phyloP scores from a whole-genome alignment of 129 eudicot genomes.

The Chrysanthemum makinoi region DNA sequence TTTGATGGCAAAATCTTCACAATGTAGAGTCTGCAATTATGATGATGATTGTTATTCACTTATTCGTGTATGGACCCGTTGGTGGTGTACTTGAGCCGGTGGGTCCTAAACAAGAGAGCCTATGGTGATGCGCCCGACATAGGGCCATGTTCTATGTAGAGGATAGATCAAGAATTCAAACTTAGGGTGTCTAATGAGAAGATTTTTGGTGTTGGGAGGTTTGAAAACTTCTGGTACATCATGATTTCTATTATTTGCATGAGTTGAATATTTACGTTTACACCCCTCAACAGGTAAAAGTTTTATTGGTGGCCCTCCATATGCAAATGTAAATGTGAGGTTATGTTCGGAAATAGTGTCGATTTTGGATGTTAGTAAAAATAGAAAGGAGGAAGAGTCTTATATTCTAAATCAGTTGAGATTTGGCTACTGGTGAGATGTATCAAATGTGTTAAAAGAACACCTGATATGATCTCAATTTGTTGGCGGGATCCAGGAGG shows the following conservation, averaged over 20 bases:
- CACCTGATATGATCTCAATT: neutral
- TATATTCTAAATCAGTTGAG: neutral
- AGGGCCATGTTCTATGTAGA: neutral
- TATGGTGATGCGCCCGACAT: neutral
- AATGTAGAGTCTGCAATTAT: neutral
- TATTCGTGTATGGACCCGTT: neutral
- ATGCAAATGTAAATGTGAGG: too few species aligned
- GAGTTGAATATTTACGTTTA: neutral
- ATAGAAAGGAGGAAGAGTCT: neutral
- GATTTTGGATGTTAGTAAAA: neutral
- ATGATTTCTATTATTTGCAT: neutral
- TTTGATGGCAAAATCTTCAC: neutral
- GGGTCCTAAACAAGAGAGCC: constrained; percentile 11
- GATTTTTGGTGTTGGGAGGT: constrained; percentile 10
- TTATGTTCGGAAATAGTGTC: neutral
- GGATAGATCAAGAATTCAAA: neutral
- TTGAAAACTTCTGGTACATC: neutral
- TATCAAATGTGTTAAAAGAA: neutral
- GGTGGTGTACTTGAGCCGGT: neutral
- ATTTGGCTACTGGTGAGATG: neutral
- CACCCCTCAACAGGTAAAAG: neutral
- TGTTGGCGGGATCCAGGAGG: too few species aligned
- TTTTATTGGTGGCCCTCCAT: neutral
- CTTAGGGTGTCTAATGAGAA: neutral
- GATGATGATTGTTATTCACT: neutral